Evolutionary conservation across 1,139 yeast genomes (phyloP).

Genomic region (Geotrichum restrictum): DNA sequence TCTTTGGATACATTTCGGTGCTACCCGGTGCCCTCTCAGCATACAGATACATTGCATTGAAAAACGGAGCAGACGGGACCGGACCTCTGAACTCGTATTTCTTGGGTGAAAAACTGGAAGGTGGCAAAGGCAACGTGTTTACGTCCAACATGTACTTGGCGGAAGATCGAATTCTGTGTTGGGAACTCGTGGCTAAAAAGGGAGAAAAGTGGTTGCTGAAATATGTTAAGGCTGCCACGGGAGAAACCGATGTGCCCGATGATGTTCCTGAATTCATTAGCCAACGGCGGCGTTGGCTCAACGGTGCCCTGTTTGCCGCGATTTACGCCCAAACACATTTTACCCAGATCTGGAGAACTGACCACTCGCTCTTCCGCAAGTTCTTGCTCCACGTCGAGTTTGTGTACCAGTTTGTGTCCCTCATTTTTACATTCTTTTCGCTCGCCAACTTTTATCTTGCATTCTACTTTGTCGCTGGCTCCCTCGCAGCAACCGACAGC

Average conservation of each 20-base stretch:
- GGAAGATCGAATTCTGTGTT: constrained; percentile 78
- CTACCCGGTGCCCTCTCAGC: constrained; percentile 89
- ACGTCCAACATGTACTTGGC: constrained; percentile 83
- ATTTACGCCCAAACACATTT: constrained; percentile 73
- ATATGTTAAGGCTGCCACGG: constrained; percentile 71
- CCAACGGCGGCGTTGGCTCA: constrained; percentile 81
- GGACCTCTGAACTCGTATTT: constrained; percentile 77
- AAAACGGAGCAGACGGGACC: constrained; percentile 23
- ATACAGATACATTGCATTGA: constrained; percentile 60
- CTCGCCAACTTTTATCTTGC: constrained; percentile 86
- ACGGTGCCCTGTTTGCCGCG: constrained; percentile 82
- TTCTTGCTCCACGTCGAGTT: constrained; percentile 78
- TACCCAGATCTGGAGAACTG: constrained; percentile 78
- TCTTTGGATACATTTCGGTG: constrained; percentile 76
- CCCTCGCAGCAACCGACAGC: constrained; percentile 50
- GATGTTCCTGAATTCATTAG: constrained; percentile 64
- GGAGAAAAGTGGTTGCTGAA: constrained; percentile 59
- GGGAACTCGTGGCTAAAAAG: constrained; percentile 70
- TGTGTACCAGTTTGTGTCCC: constrained; percentile 68
- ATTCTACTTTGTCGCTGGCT: constrained; percentile 88
- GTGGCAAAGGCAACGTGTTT: constrained; percentile 59
- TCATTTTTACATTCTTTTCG: constrained; percentile 83
- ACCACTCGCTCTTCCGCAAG: constrained; percentile 73
- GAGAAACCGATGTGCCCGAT: constrained; percentile 83
- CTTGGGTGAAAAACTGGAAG: constrained; percentile 65